Percentiles rank a stretch among this genome's conserved stretches.
Conservation (phyloP, 306 rosid genomes). For the Alnus glutinosa region DNA sequence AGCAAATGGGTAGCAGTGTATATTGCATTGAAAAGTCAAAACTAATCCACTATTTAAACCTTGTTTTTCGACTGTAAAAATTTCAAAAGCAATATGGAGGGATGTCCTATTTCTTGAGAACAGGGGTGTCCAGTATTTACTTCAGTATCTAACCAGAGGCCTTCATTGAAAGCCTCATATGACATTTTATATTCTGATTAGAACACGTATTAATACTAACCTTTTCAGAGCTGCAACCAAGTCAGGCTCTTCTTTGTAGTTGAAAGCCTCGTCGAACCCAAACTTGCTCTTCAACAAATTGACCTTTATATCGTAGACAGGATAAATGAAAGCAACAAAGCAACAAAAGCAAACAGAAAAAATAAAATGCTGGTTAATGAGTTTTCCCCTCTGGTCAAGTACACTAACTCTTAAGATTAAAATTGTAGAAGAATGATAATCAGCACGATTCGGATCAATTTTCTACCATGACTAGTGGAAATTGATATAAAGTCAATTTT, state of each 20-base stretch:
- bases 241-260: slow-evolving; percentile 39
- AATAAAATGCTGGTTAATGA: not conserved
- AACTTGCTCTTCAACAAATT: slow-evolving; percentile 38
- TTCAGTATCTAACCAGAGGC: too few relatives aligned
- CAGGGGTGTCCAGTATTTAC: too few relatives aligned
- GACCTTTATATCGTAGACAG: slow-evolving; percentile 13
- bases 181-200: not conserved
- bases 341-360: not conserved
- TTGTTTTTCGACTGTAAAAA: not conserved
- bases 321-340: not conserved
- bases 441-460: not conserved
- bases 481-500: not conserved
- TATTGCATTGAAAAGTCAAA: not conserved
- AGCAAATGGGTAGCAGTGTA: not conserved
- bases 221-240: slow-evolving; percentile 31
- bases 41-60: not conserved
- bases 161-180: too few relatives aligned
- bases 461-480: not conserved
- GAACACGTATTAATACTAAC: not conserved
- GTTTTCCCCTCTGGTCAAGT: not conserved
- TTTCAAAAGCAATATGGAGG: too few relatives aligned
- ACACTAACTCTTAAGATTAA: too few relatives aligned
- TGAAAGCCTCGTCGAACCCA: slow-evolving; percentile 37
- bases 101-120: too few relatives aligned
- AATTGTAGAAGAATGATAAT: too few relatives aligned